Conservation (phyloP, 2,329 filamentous ascomycete species). For the Fusarium zealandicum region DNA sequence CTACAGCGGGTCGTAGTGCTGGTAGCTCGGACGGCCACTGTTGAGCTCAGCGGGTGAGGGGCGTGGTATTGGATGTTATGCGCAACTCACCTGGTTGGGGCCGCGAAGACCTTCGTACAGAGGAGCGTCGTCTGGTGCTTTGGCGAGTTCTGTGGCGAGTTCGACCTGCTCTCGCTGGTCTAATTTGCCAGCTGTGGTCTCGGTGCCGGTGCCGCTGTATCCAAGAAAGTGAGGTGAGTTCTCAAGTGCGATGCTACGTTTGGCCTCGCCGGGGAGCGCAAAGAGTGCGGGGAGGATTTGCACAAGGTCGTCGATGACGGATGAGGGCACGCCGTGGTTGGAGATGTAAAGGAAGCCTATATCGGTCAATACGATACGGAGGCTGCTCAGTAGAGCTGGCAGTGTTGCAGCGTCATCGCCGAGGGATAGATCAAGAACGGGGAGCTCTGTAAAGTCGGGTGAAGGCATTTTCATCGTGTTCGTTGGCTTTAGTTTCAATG, state of each 20-base stretch:
- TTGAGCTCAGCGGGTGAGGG: neutral
- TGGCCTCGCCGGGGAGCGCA: constrained; percentile 47
- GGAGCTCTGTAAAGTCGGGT: constrained; percentile 51
- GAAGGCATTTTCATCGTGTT: constrained; percentile 2
- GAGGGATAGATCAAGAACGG: constrained; percentile 57
- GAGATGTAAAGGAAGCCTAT: constrained; percentile 62
- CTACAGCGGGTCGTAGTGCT: constrained; percentile 47
- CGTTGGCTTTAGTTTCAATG: neutral
- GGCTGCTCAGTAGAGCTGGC: constrained; percentile 49
- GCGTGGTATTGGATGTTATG: constrained; percentile 22
- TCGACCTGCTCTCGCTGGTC: constrained; percentile 67
- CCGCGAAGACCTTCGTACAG: constrained; percentile 55
- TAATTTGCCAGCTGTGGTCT: constrained; percentile 60
- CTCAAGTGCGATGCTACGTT: constrained; percentile 52
- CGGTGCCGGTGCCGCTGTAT: constrained; percentile 62
- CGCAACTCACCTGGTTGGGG: constrained; percentile 49
- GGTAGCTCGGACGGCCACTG: constrained; percentile 53
- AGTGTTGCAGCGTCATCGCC: constrained; percentile 46
- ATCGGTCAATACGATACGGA: constrained; percentile 56
- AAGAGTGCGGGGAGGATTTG: constrained; percentile 54
- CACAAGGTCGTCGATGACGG: constrained; percentile 49
- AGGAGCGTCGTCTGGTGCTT: constrained; percentile 46
- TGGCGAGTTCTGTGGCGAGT: constrained; percentile 62
- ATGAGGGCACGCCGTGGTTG: constrained; percentile 55
- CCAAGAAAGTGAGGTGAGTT: constrained; percentile 68